These are phyloP conservation scores for Ocimum tenuiflorum DNA, from an alignment of 257 asterid species.

Conservation along the genomic window DNA sequence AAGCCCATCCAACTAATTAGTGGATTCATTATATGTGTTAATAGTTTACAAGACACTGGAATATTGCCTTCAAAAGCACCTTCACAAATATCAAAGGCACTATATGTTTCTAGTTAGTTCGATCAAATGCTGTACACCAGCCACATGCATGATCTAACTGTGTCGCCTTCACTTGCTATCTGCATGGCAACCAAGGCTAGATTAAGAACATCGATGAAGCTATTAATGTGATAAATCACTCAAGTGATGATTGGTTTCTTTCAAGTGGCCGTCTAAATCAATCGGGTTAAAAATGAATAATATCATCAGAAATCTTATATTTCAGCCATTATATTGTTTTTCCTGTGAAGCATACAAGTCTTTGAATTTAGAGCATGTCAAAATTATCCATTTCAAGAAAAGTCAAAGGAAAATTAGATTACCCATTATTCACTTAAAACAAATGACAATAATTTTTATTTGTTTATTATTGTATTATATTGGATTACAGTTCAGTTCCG, in stretches of 20 bases:
- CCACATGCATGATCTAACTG: background rate
- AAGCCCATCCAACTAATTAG: background rate
- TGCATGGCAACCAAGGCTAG: background rate
- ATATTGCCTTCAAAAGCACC: conserved; percentile 3
- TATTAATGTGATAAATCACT: background rate
- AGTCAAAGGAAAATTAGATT: background rate
- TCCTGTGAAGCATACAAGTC: background rate
- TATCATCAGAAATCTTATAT: background rate
- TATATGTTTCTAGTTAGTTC: background rate
- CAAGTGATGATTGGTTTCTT: background rate
- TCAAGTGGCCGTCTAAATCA: background rate
- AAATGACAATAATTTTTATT: background rate
- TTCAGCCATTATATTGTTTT: background rate
- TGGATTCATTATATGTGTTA: background rate
- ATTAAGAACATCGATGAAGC: background rate
- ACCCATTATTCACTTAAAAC: no score
- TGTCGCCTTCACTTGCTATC: background rate
- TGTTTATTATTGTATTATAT: background rate
- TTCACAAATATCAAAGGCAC: background rate
- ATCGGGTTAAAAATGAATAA: background rate
- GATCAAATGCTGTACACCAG: background rate
- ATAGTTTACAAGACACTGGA: background rate
- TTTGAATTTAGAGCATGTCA: background rate
- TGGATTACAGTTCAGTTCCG: background rate
- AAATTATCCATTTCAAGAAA: background rate